These are phyloP conservation scores for Leishmania mexicana DNA, from an alignment of 208 protist species.

Conservation along the genomic window DNA sequence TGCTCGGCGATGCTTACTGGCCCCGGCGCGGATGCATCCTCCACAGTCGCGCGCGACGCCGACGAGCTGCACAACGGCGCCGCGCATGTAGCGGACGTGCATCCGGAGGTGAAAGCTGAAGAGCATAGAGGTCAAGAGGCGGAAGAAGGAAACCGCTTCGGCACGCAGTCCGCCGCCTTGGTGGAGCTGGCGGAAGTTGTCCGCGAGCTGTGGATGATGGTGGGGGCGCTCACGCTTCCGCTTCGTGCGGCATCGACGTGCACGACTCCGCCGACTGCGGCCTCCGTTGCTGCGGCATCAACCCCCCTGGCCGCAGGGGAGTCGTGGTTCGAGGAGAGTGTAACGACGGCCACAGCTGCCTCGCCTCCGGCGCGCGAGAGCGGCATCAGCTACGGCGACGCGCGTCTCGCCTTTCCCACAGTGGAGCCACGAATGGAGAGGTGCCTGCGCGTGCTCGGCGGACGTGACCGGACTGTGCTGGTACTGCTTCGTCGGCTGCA, in stretches of 20 bases:
- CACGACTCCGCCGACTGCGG: not conserved
- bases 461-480: slow-evolving; percentile 13
- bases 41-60: not conserved
- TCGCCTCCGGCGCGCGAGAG: not conserved
- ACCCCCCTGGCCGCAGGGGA: slow-evolving; percentile 1
- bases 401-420: slow-evolving; percentile 8
- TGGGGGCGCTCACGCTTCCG: slow-evolving; percentile 20
- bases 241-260: slow-evolving; percentile 21
- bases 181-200: slow-evolving; percentile 3
- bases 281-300: slow-evolving; percentile 1
- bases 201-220: slow-evolving; percentile 11
- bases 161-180: slow-evolving; percentile 1
- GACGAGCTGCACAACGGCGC: not conserved
- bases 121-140: not conserved
- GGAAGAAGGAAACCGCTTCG: not conserved
- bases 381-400: slow-evolving; percentile 6
- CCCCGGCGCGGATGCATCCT: not conserved
- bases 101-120: not conserved
- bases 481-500: slow-evolving; percentile 26
- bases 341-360: not conserved
- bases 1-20: not conserved
- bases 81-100: not conserved
- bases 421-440: slow-evolving; percentile 13
- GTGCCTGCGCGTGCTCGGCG: slow-evolving; percentile 27
- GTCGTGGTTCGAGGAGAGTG: not conserved